Base-by-base conservation (phyloP, 2,329 filamentous ascomycete genomes). In the Venturia effusa region DNA sequence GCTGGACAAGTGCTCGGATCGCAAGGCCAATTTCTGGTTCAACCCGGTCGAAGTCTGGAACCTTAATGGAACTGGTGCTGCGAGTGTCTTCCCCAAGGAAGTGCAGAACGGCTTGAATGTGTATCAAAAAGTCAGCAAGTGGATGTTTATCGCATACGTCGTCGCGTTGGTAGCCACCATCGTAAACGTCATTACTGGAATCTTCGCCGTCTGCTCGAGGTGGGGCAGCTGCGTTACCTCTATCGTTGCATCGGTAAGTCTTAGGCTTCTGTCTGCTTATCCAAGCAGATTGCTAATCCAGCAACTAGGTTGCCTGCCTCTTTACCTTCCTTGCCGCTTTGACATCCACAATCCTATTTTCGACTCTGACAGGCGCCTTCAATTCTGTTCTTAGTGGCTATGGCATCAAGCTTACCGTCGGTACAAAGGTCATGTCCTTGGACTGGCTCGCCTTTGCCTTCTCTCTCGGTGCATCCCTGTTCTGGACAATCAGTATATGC, bases 401-500 rank as follows among this genome's bases (percentile, higher is more conserved):
- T 75, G 85, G 88, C 66, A 87, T 93, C 69, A 75, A 83, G 5
- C 84, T 85, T 61, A 76, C 73, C 61, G 77, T 95, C 73, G 89
- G 92, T 77, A 83, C 74, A 37, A 78, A 80, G 65, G 93, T 89
- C 78, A 85, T 94, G 63, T 82, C 82, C 41, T 78, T 86, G 24
- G 84, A 88, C 70, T 97, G 92, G 90, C 80, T 97, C 66, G 87
- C 87, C 54, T 87, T 88, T 45, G 89, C 84, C 34, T 92, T 95
- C 73, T 87, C 88, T 66, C 73, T 94, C 40, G 89, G 76, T 51
- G 88, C 88, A 8, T 85, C 84, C 67, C 77, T 96, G 73, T 97
- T 97, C 87, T 97, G 94, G 93, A 79, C 92, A 72, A 85, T 95
- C 75, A 90, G 87, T 75, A 84, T 89, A 71, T 97, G 93, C 87